A percentile compares a stretch with the other conserved stretches of the same genome.
Conservation (phyloP, 306 rosid species). For the Pyrus communis region DNA sequence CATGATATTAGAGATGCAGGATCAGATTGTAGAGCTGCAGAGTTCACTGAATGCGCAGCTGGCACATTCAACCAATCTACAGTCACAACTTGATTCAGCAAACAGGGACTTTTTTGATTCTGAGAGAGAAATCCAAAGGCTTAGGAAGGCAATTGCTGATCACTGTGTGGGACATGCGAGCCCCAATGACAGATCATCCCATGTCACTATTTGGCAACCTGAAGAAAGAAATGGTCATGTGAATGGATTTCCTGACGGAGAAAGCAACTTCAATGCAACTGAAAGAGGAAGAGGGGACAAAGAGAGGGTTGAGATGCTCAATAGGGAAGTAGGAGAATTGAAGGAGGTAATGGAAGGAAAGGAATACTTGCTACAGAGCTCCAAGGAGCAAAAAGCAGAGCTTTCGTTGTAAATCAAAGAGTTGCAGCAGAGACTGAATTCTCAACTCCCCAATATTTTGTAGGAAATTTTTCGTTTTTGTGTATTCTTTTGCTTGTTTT, state of each 20-base stretch:
- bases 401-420: constrained; percentile 66
- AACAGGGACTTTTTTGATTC: constrained; percentile 71
- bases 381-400: constrained; percentile 83
- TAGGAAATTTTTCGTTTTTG: constrained; percentile 46
- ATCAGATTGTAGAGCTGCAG: constrained; percentile 78
- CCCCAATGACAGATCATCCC: constrained; percentile 42
- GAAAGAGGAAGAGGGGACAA: constrained; percentile 50
- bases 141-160: constrained; percentile 86
- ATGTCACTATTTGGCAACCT: constrained; percentile 29
- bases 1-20: constrained; percentile 96
- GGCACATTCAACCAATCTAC: constrained; percentile 69
- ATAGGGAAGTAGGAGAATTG: constrained; percentile 78
- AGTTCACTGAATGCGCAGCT: constrained; percentile 61
- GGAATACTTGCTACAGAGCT: constrained; percentile 78
- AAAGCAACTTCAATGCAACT: constrained; percentile 40
- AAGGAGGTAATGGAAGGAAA: constrained; percentile 90
- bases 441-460: constrained; percentile 89
- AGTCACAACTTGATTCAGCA: constrained; percentile 68
- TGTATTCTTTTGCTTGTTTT: constrained; percentile 43
- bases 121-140: constrained; percentile 78
- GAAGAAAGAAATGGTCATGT: constrained; percentile 49
- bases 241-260: constrained; percentile 53
- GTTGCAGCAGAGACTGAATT: constrained; percentile 82
- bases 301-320: constrained; percentile 70
- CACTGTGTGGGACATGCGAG: constrained; percentile 59